Evolutionary conservation across 495 filamentous ascomycete species (phyloP), one percentile per base, ranked within the genome.

Genomic region (Barbatosphaeria neglecta): DNA sequence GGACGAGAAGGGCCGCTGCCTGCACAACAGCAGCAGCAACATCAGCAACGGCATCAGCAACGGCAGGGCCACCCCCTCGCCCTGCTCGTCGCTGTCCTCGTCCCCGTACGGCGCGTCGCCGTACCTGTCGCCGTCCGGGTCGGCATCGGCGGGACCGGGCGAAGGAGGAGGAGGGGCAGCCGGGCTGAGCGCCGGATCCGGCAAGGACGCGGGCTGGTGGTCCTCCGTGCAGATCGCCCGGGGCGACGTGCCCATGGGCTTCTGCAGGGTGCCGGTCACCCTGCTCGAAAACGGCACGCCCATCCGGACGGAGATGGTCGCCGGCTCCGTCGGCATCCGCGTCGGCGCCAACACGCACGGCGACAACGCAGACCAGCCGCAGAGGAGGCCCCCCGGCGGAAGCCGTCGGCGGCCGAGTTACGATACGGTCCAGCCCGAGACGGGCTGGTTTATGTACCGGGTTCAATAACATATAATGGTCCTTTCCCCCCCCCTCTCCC

Each of bases 401-500:
- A 24, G 22, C 37, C 16, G 27, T 22, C 31, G 52, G 38, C 47
- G 56, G 22, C 41, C 45, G 6, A 56, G 55, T 16, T 57, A 50
- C 41, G 63, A 67, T 45, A 64, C 61, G 28, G 44, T 68, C 41
- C 59, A 64, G 41, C 67, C 67, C 5, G 59, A 63, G 50, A 41
- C 59, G 17, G 63, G 64, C 25, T 69, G 64, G 66, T 61, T 66
- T 22, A 65, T 70, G 51, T 62, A 62, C 41, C 53, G 52, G 43
- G 62, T 61, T 40, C 31, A 35, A 35, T 35, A 15, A 35, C 31
- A 35, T n/a, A n/a, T n/a, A n/a, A n/a, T n/a, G n/a, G n/a, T n/a
- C n/a, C n/a, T n/a, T n/a, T n/a, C n/a, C n/a, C n/a, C n/a, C 27
- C 27, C 9, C 27, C 27, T 31, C 8, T 31, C 31, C 41, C 22